Percentiles rank a stretch among this genome's conserved stretches.
Conservation (phyloP, 2,329 filamentous ascomycete species). For the Aspergillus pseudoviridinutans region DNA sequence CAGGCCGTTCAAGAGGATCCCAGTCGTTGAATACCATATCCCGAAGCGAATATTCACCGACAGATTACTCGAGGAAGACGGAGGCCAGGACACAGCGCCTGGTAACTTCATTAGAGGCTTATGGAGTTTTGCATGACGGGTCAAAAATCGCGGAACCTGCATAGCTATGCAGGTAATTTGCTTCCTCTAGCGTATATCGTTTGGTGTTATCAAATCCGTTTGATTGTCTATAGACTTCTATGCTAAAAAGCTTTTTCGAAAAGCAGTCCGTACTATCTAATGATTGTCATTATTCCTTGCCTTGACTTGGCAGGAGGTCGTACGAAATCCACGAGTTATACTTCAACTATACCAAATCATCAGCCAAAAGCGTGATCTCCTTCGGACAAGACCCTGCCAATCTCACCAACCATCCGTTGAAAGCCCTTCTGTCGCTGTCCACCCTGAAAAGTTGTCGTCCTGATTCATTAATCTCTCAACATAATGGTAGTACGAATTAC, state of each 20-base stretch:
- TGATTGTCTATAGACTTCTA: not conserved
- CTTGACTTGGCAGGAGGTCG: not conserved
- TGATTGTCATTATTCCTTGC: not conserved
- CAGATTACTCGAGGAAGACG: slow-evolving; percentile 38
- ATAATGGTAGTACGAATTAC: slow-evolving; percentile 7
- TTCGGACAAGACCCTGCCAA: not conserved
- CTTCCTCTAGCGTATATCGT: not conserved
- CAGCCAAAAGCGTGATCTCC: not conserved
- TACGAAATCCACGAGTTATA: not conserved
- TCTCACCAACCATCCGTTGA: not conserved
- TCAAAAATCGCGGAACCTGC: not conserved
- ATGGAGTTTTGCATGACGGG: slow-evolving; percentile 33
- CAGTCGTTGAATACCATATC: slow-evolving; percentile 90
- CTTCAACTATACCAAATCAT: not conserved
- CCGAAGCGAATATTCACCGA: slow-evolving; percentile 72
- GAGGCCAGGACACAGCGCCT: slow-evolving; percentile 35
- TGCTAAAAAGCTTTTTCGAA: not conserved
- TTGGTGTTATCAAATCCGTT: not conserved
- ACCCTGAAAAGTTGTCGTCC: not conserved
- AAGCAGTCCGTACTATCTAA: slow-evolving; percentile 4
- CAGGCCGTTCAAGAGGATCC: slow-evolving; percentile 78
- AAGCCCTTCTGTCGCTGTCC: not conserved
- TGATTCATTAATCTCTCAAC: slow-evolving; percentile 5
- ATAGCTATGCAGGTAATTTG: slow-evolving; percentile 1
- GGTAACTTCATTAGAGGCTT: slow-evolving; percentile 34